phyloP scores from a whole-genome alignment of 345 rosid species.

The Geranium rotundifolium region DNA sequence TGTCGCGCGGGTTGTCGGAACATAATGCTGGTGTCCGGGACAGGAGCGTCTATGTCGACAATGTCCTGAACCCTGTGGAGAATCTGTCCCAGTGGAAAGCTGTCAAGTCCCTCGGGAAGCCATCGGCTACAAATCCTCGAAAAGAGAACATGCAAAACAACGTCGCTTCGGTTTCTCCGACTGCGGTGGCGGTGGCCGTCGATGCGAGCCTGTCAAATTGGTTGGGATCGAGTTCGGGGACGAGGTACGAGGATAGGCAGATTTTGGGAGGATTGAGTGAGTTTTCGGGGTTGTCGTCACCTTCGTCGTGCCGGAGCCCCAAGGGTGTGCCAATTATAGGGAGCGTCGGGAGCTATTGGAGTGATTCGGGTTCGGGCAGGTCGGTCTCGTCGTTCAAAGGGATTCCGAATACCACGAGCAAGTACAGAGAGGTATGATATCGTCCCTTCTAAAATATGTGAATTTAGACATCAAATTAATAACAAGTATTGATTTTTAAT shows the following conservation, averaged over 20 bases:
- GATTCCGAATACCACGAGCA: conserved; percentile 81
- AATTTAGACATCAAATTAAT: too few species aligned
- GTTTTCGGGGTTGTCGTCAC: too few species aligned
- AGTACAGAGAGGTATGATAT: conserved; percentile 69
- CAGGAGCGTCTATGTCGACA: conserved; percentile 40
- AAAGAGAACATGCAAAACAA: conserved; percentile 46
- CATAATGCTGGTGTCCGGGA: conserved; percentile 17
- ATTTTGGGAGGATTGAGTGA: conserved; percentile 32
- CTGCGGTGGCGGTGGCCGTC: neutral
- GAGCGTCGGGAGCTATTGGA: too few species aligned
- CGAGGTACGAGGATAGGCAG: conserved; percentile 67
- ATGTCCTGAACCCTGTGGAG: conserved; percentile 79
- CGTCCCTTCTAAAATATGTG: too few species aligned
- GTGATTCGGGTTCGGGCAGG: too few species aligned
- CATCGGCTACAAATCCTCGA: conserved; percentile 27
- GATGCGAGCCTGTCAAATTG: conserved; percentile 93
- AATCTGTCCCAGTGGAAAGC: conserved; percentile 92
- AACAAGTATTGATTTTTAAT: too few species aligned
- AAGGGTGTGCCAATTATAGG: too few species aligned
- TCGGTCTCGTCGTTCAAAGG: conserved; percentile 53
- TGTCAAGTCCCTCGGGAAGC: conserved; percentile 42
- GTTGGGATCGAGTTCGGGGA: conserved; percentile 48
- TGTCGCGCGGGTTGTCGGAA: too few species aligned
- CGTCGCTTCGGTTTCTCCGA: conserved; percentile 26
- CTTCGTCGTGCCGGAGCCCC: too few species aligned